phyloP scores from a whole-genome alignment of 306 rosid species.

The Vicia villosa region DNA sequence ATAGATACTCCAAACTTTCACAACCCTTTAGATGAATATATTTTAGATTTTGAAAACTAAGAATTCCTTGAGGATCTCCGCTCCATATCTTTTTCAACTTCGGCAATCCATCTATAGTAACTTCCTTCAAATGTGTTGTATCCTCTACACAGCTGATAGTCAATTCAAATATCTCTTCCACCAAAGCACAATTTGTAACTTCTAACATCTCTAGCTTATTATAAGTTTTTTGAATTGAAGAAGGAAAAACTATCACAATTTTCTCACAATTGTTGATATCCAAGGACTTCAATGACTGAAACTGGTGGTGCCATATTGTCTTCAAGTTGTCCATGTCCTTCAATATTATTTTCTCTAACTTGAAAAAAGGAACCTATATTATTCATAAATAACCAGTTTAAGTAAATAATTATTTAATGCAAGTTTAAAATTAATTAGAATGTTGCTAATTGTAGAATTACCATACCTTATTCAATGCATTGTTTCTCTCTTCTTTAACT shows the following conservation, averaged over 20 bases:
- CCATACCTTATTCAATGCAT: not conserved
- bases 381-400: not conserved
- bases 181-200: not conserved
- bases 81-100: conserved; percentile 16
- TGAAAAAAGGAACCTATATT: not conserved
- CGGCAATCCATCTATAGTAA: not conserved
- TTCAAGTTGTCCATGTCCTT: conserved; percentile 11
- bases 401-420: not conserved
- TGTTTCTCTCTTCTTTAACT: not conserved
- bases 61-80: not conserved
- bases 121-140: not conserved
- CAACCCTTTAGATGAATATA: not conserved
- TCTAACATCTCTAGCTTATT: not conserved
- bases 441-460: not conserved
- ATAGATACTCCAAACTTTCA: not conserved
- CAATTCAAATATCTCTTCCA: not conserved
- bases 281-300: not conserved
- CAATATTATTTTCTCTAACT: conserved; percentile 8
- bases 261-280: not conserved
- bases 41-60: not conserved
- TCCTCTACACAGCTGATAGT: not conserved
- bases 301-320: not conserved
- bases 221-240: not conserved
- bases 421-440: not conserved
- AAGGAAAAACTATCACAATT: not conserved